Base-by-base conservation (phyloP, 2,329 filamentous ascomycete species). In the Epicoccum nigrum region DNA sequence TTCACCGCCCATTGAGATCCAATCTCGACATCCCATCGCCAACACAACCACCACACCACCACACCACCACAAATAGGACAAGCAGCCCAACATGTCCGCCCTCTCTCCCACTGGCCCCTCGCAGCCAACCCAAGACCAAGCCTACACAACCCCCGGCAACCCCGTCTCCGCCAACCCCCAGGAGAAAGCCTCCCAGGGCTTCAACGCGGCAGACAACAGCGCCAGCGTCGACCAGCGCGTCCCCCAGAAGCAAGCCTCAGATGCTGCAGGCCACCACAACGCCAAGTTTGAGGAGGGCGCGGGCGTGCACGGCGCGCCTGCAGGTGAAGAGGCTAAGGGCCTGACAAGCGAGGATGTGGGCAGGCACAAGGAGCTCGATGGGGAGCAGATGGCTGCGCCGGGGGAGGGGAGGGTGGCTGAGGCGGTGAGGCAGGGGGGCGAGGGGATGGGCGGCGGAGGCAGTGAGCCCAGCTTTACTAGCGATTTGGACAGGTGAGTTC, bases 141-240 rank as follows among this genome's bases (percentile, higher is more conserved):
- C 74, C 45, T 81, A 81, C 73, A 72, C 72, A 11, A 77, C 76
- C 2, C 64, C 74, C 2, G 75, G 74, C 56, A 81, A 81, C 62
- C 72, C 77, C 27, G 74, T 67, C n/a, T 59, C 69, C 19, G 74
- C 76, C 49, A 70, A 73, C 51, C 75, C 76, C 9, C 49, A 65
- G 40, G 78, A 81, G 54, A 42, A 67, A 31, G 38, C 54, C 1
- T 56, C 69, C 41, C 62, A 75, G 4, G 45, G 64, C 5, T 48
- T 60, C 45, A 74, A 77, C 51, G 67, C 74, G n/a, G 45, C 61
- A 6, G 54, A 72, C 45, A 64, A 70, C 56, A 61, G 61, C 16
- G 47, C 60, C 12, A 33, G 38, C 2, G 55, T 64, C 47, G 72
- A 72, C 51, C 70, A 74, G 55, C 75, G 75, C 53, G 60, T 73